Evolutionary conservation across 106 monocot genomes (phyloP), one percentile per base, ranked within the genome.

Genomic region (Cymbidium sinense): DNA sequence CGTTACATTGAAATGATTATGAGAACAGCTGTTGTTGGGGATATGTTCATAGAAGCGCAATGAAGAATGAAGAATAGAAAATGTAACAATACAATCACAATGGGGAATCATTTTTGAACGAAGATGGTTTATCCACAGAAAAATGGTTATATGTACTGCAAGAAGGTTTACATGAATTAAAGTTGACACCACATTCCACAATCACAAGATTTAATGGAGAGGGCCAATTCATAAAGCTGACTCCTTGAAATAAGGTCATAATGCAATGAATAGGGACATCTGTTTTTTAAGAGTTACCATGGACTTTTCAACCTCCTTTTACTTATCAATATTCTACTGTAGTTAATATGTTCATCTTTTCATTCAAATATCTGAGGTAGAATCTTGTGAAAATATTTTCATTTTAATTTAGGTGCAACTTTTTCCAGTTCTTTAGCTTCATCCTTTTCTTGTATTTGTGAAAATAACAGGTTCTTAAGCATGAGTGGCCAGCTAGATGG

Each of bases 401-500:
- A 12, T 8, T 64, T 4, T 64, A 3, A 6, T 64, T 29, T 23
- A 27, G 28, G 64, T 2, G 10, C 11, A 29, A 3, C 25, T 39
- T 73, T n/a, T 21, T 41, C 3, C 50, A 54, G 25, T 41, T 62
- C 8, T 62, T 80, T 80, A 34, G 20, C 35, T 72, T 8, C 31
- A 44, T 1, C 13, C 5, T 12, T 43, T 51, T 50, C 27, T 43
- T 12, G 37, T 35, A 43, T 30, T 41, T 78, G 6, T 43, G 47
- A 76, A 37, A 73, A 70, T 52, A 75, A 35, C 79, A 99, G 98
- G 92, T 99, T 41, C 77, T 99, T 71, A 99, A 99, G 78, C 98
- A 99, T 80, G 98, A 99, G 79, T 99, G 98, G 98, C 98, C 98
- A 52, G 86, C 92, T 61, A 92, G 92, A 86, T 99, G 98, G 98